Conservation (phyloP, 208 protist species). For the Trypanosoma melophagium region DNA sequence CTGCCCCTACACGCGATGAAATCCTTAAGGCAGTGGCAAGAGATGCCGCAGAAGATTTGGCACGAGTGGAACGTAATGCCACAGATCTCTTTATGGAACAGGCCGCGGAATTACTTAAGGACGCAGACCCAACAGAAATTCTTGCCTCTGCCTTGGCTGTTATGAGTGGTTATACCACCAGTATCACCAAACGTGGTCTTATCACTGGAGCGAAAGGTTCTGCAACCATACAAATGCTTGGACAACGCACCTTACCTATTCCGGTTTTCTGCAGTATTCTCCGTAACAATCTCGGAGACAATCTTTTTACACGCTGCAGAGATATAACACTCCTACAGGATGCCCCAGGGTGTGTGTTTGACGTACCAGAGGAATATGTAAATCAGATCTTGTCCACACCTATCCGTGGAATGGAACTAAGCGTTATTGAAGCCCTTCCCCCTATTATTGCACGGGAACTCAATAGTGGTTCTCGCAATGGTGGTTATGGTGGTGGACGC, state of each 20-base stretch:
- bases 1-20: slow-evolving; percentile 83
- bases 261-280: slow-evolving; percentile 88
- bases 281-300: slow-evolving; percentile 82
- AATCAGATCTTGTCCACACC: slow-evolving; percentile 50
- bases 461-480: slow-evolving; percentile 37
- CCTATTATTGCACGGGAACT: slow-evolving; percentile 85
- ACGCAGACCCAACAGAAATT: slow-evolving; percentile 84
- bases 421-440: slow-evolving; percentile 75
- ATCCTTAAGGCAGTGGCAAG: slow-evolving; percentile 85
- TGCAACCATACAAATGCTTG: slow-evolving; percentile 72
- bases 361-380: slow-evolving; percentile 75
- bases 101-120: slow-evolving; percentile 83
- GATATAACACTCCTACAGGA: slow-evolving; percentile 89
- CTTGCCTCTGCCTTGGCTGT: slow-evolving; percentile 88
- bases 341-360: slow-evolving; percentile 84
- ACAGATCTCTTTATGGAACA: slow-evolving; percentile 88
- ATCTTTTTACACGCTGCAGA: slow-evolving; percentile 73
- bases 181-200: slow-evolving; percentile 78
- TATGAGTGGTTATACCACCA: slow-evolving; percentile 91
- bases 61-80: slow-evolving; percentile 79
- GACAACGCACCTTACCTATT: slow-evolving; percentile 67
- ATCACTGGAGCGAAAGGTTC: slow-evolving; percentile 79
- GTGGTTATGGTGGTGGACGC: slow-evolving; percentile 36
- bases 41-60: slow-evolving; percentile 84
- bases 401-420: slow-evolving; percentile 72